Evolutionary conservation across 139 green algal genomes (phyloP).

Genomic region (Trebouxia sp.): DNA sequence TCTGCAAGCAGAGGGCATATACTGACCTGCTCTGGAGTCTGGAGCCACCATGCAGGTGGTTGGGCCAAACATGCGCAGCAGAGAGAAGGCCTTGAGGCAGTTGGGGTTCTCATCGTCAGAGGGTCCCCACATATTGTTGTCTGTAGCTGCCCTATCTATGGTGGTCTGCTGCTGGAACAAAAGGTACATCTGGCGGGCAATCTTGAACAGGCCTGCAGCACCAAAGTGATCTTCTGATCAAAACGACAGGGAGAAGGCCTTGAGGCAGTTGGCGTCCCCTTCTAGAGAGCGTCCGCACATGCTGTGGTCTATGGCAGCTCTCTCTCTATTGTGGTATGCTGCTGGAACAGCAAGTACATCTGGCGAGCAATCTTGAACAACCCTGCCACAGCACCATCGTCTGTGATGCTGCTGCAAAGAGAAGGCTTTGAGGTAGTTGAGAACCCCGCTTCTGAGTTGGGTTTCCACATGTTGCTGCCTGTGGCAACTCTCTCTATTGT

Average conservation of each 20-base stretch:
- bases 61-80: slow-evolving; percentile 38
- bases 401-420: too few relatives aligned
- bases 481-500: too few relatives aligned
- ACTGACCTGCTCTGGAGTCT: slow-evolving; percentile 43
- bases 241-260: slow-evolving; percentile 16
- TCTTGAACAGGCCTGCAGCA: slow-evolving; percentile 48
- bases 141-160: not conserved
- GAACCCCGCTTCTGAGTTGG: too few relatives aligned
- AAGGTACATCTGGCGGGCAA: slow-evolving; percentile 51
- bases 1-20: too few relatives aligned
- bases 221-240: not conserved
- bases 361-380: slow-evolving; percentile 43
- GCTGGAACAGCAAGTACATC: slow-evolving; percentile 73
- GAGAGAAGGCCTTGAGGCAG: slow-evolving; percentile 19
- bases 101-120: not conserved
- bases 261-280: not conserved
- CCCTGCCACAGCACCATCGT: too few relatives aligned
- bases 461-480: too few relatives aligned
- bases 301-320: not conserved
- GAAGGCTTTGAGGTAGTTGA: too few relatives aligned
- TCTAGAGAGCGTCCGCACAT: slow-evolving; percentile 15
- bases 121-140: slow-evolving; percentile 31
- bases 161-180: slow-evolving; percentile 77
- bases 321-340: slow-evolving; percentile 59
- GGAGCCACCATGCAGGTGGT: slow-evolving; percentile 43